phyloP scores from a whole-genome alignment of 2,329 filamentous ascomycete genomes.

The Verticillium klebahnii region DNA sequence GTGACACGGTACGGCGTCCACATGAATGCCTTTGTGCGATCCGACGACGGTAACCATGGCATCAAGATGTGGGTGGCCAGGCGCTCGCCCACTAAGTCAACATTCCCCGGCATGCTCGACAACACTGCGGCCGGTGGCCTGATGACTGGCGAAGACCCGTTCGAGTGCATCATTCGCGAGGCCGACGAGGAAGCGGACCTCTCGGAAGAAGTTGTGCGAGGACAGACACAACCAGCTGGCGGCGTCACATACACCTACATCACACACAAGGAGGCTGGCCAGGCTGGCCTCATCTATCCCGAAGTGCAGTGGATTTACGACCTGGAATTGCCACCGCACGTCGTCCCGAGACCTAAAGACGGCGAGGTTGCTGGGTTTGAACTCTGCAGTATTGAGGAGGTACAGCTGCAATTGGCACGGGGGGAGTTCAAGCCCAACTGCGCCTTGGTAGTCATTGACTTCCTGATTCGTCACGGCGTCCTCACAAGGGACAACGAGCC shows the following conservation, averaged over 20 bases:
- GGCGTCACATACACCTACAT: conserved; percentile 83
- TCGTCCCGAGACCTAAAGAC: conserved; percentile 73
- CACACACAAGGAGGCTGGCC: conserved; percentile 73
- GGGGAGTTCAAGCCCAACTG: conserved; percentile 94
- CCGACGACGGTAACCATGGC: conserved; percentile 37
- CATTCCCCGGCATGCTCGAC: conserved; percentile 88
- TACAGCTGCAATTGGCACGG: conserved; percentile 61
- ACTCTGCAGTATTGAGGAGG: conserved; percentile 71
- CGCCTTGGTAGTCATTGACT: conserved; percentile 77
- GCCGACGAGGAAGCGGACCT: conserved; percentile 85
- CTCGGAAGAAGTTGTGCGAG: conserved; percentile 62
- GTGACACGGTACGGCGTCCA: conserved; percentile 76
- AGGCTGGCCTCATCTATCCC: conserved; percentile 78
- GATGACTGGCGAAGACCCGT: conserved; percentile 72
- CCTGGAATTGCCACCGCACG: conserved; percentile 65
- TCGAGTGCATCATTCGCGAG: conserved; percentile 81
- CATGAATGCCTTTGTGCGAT: conserved; percentile 66
- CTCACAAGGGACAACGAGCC: conserved; percentile 75
- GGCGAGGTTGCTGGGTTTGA: conserved; percentile 85
- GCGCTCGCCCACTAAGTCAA: conserved; percentile 72
- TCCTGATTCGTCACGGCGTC: conserved; percentile 81
- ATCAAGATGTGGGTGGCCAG: conserved; percentile 82
- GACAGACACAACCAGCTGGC: conserved; percentile 54
- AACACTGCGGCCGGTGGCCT: conserved; percentile 88
- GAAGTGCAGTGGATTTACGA: conserved; percentile 93